phyloP scores from a whole-genome alignment of 129 eudicot species.

The Ambrosia artemisiifolia region DNA sequence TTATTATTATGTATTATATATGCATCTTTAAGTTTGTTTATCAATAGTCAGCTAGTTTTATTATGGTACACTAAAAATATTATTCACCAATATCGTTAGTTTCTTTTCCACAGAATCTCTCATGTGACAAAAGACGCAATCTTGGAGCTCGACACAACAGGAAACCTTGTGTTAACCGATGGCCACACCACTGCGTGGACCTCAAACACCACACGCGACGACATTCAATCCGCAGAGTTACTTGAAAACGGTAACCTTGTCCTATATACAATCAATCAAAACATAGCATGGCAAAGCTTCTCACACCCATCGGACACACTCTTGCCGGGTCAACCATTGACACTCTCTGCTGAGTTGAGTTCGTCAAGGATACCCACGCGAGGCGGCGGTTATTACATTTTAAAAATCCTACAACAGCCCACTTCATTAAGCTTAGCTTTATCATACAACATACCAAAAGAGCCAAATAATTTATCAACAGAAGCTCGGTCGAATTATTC shows the following conservation, averaged over 20 bases:
- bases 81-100: too few relatives aligned
- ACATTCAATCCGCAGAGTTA: conserved; percentile 48
- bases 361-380: conserved; percentile 57
- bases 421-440: conserved; percentile 72
- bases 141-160: conserved; percentile 59
- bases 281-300: conserved; percentile 76
- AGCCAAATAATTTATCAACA: conserved; percentile 29
- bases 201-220: conserved; percentile 67
- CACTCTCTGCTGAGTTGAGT: conserved; percentile 57
- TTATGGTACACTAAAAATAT: too few relatives aligned
- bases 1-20: too few relatives aligned
- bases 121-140: conserved; percentile 67
- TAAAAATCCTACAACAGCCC: conserved; percentile 84
- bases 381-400: conserved; percentile 76
- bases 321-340: conserved; percentile 87
- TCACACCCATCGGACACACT: conserved; percentile 92
- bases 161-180: conserved; percentile 70
- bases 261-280: conserved; percentile 37
- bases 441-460: conserved; percentile 59
- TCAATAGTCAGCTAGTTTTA: too few relatives aligned
- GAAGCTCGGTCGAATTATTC: conserved; percentile 59
- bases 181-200: conserved; percentile 58
- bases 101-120: conserved; percentile 60
- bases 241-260: conserved; percentile 83
- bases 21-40: too few relatives aligned